These are phyloP conservation scores for Backusella tuberculispora DNA, from an alignment of 192 early-diverging fungal genomes.

Conservation along the genomic window DNA sequence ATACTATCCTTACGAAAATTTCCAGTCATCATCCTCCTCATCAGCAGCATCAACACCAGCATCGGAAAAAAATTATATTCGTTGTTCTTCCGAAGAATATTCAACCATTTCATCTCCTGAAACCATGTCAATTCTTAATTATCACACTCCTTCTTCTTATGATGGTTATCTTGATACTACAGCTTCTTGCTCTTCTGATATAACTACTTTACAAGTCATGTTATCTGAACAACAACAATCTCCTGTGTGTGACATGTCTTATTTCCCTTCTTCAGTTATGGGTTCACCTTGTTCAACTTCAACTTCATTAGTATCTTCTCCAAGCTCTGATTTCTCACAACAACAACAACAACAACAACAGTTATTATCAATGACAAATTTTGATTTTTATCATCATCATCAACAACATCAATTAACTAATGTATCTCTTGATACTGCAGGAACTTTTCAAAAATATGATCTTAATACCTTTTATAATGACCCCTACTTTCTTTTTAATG, in stretches of 20 bases:
- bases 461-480: background rate
- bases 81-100: conserved; percentile 11
- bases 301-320: background rate
- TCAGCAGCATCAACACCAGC: conserved; percentile 34
- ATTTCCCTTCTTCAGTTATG: background rate
- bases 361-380: background rate
- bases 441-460: background rate
- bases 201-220: background rate
- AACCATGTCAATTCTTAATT: background rate
- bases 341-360: background rate
- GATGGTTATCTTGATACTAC: background rate
- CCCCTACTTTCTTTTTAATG: background rate
- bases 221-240: background rate
- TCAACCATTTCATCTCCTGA: background rate
- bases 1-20: background rate
- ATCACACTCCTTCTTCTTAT: background rate
- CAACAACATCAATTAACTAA: background rate
- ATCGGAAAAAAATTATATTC: conserved; percentile 49
- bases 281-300: background rate
- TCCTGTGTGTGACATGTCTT: background rate
- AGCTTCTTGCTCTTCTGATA: conserved; percentile 4
- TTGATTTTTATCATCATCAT: background rate
- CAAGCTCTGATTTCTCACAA: background rate
- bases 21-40: background rate
- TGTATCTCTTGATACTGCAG: background rate